Evolutionary conservation across 192 early-diverging fungal species (phyloP).

Genomic region (Entomortierella parvispora): DNA sequence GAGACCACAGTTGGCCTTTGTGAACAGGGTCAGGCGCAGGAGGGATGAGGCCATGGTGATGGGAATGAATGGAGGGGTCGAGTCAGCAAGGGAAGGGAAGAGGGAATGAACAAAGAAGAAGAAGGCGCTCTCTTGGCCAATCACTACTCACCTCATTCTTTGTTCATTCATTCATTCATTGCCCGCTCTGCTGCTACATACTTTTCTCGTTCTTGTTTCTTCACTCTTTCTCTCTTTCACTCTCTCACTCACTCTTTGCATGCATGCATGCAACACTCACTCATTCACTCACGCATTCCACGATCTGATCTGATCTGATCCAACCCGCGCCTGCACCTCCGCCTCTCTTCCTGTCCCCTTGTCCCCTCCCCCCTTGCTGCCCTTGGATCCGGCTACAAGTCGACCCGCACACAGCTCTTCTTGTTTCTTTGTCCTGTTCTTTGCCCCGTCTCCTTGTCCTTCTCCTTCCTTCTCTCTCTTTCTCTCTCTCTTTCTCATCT

Average conservation of each 20-base stretch:
- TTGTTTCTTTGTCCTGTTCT: not conserved
- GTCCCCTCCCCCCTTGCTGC: not conserved
- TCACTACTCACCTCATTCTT: too few species aligned
- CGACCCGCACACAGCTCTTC: too few species aligned
- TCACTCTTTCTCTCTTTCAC: not conserved
- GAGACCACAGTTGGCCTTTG: slow-evolving; percentile 59
- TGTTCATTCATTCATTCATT: not conserved
- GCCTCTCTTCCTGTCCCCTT: not conserved
- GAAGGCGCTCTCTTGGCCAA: too few species aligned
- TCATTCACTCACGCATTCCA: too few species aligned
- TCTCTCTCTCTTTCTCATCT: slow-evolving; percentile 2
- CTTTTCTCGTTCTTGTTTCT: not conserved
- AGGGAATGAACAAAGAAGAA: not conserved
- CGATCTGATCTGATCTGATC: too few species aligned
- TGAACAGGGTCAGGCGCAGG: slow-evolving; percentile 56
- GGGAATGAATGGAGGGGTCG: not conserved
- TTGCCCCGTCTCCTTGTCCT: not conserved
- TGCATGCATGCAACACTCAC: too few species aligned
- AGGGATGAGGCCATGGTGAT: slow-evolving; percentile 20
- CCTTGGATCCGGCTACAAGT: not conserved
- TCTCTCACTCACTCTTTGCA: too few species aligned
- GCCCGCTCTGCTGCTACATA: not conserved
- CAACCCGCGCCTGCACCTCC: too few species aligned
- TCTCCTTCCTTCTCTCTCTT: not conserved
- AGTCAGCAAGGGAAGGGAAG: not conserved